Base-by-base conservation (phyloP, 2,329 filamentous ascomycete genomes). In the Berkeleyomyces rouxiae region DNA sequence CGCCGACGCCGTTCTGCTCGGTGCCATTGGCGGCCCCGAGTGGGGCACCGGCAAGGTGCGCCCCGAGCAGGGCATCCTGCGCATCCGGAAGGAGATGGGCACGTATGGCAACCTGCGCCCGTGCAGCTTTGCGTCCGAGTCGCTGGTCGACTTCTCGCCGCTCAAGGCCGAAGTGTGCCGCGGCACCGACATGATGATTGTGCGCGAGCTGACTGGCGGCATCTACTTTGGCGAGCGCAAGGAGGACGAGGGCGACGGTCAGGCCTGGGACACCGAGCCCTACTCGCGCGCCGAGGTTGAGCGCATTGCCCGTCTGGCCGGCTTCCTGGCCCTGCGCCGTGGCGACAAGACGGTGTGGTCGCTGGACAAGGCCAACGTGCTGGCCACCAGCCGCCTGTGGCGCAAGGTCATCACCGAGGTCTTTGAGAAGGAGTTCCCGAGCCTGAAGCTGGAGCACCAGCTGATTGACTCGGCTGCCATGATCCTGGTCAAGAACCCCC, bases 391-490 rank as follows among this genome's bases (percentile, higher is more conserved):
- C 71, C 79, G 92, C 49, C 77, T 97, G 69, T 97, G 92, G 92
- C 81, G 92, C 66, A 91, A 88, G 77, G 87, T 87, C 2, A 87
- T 96, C 53, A 84, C 82, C 47, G 88, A 96, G 76, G 80, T 90
- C 64, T 92, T 96, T 80, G 81, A 80, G 68, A 85, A 85, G 67
- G 92, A 96, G 78, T 97, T 95, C 77, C 90, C 92, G 2, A 83
- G 92, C 72, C 75, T 96, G 55, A 82, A 88, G 77, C 76, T 95
- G 51, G 83, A 85, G 67, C 92, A 96, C 73, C 91, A 97, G 73
- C 81, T 97, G 59, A 96, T 97, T 71, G 92, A 97, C 76, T 89
- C 84, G 63, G 92, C 92, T n/a, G 92, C 92, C 67, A 96, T 97
- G 91, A 78, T 96, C 68, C 90, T 97, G 87, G 82, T 97, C 71